A percentile compares a stretch with the other conserved stretches of the same genome.
phyloP scores from a whole-genome alignment of 2,329 filamentous ascomycete species.

The Beauveria pseudobassiana region DNA sequence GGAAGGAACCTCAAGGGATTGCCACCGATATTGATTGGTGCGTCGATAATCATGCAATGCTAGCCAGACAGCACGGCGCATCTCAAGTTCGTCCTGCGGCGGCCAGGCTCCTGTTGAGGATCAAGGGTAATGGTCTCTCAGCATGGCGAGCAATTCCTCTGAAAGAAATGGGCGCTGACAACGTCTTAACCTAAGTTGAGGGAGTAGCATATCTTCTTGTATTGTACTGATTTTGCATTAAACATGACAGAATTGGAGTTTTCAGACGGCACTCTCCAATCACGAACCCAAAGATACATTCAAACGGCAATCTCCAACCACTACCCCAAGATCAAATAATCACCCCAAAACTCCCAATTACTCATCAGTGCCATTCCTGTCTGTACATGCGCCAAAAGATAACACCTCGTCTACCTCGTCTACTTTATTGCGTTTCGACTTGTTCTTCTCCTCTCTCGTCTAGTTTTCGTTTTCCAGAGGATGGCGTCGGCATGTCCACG shows the following conservation, averaged over 20 bases:
- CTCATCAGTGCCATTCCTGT: neutral
- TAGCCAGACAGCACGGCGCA: neutral
- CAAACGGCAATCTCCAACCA: no score
- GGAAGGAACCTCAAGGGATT: neutral
- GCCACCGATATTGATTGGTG: neutral
- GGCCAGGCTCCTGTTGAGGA: neutral
- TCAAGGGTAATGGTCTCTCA: neutral
- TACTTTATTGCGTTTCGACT: neutral
- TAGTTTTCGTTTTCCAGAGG: slow-evolving; percentile 46
- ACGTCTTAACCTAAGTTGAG: no score
- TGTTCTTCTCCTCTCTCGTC: slow-evolving; percentile 15
- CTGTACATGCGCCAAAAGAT: neutral
- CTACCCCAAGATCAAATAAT: neutral
- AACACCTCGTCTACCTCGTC: no score
- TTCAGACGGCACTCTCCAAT: no score
- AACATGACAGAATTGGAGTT: no score
- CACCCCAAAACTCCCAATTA: neutral
- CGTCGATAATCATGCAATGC: neutral
- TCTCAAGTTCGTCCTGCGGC: neutral
- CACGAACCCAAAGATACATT: no score
- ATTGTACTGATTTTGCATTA: no score
- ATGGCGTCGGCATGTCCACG: slow-evolving; percentile 26
- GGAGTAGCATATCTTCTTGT: no score
- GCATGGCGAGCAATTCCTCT: no score
- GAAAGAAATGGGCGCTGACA: no score